These are phyloP conservation scores for Leavenworthia alabamica DNA, from an alignment of 345 rosid genomes.

Conservation along the genomic window DNA sequence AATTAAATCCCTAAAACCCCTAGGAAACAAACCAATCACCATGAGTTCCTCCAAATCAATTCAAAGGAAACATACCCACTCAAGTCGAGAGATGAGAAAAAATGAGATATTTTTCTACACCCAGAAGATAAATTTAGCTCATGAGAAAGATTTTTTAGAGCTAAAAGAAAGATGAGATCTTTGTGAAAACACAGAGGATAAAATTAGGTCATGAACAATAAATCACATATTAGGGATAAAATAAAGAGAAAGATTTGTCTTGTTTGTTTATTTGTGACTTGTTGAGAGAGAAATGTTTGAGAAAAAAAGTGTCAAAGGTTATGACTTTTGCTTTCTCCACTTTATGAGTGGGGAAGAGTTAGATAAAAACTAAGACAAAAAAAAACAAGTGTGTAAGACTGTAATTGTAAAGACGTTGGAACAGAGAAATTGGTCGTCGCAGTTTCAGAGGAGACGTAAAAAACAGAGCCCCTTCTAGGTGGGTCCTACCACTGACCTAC, in stretches of 20 bases:
- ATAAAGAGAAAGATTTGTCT: constrained; percentile 11
- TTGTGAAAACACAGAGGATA: not conserved
- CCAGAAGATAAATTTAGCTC: too few relatives aligned
- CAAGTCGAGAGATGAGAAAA: constrained; percentile 3
- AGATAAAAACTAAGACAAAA: constrained; percentile 12
- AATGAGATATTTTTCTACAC: too few relatives aligned
- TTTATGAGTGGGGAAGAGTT: constrained; percentile 29
- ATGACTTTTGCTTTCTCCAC: constrained; percentile 35
- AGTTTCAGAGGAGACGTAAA: constrained; percentile 28
- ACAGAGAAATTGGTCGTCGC: constrained; percentile 30
- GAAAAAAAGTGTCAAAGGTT: constrained; percentile 38
- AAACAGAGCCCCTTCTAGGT: constrained; percentile 31
- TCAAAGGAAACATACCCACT: not conserved
- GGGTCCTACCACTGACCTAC: constrained; percentile 37
- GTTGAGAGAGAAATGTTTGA: constrained; percentile 34
- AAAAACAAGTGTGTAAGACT: not conserved
- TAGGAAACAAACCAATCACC: constrained; percentile 13
- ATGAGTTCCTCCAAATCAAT: constrained; percentile 11
- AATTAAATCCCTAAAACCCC: constrained; percentile 2
- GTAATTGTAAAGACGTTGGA: constrained; percentile 1
- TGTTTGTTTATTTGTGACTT: constrained; percentile 11
- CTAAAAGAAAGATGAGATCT: constrained; percentile 15
- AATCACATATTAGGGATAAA: constrained; percentile 13
- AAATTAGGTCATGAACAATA: constrained; percentile 8
- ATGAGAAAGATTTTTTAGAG: too few relatives aligned